phyloP scores from a whole-genome alignment of 805 yeast genomes.

The Candida mattraensis region DNA sequence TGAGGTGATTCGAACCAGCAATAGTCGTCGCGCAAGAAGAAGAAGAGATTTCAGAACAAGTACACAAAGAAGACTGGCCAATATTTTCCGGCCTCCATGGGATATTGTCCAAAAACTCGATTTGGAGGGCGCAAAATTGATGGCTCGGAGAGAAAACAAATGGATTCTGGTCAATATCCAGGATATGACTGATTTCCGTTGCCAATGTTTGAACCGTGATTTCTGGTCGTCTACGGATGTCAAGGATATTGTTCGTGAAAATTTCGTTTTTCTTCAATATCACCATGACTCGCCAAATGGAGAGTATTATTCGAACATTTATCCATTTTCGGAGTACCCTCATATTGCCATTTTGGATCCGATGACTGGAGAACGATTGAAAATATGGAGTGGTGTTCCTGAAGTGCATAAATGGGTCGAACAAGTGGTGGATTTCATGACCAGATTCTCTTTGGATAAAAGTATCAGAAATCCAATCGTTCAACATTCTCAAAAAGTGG shows the following conservation, averaged over 20 bases:
- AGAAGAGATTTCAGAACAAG: conserved; percentile 36
- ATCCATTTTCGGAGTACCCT: conserved; percentile 71
- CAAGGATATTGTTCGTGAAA: conserved; percentile 59
- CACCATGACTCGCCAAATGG: conserved; percentile 79
- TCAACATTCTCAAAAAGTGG: conserved; percentile 56
- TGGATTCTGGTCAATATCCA: conserved; percentile 92
- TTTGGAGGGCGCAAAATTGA: conserved; percentile 69
- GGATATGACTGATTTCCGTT: conserved; percentile 78
- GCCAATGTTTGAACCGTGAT: conserved; percentile 90
- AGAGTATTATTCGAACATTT: conserved; percentile 65
- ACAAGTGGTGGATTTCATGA: conserved; percentile 70
- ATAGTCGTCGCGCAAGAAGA: conserved; percentile 26
- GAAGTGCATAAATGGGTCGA: conserved; percentile 56
- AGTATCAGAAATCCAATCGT: conserved; percentile 65
- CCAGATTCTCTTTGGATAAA: conserved; percentile 62
- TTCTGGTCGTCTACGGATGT: conserved; percentile 77
- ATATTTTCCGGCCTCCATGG: conserved; percentile 89
- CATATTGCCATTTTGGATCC: conserved; percentile 94
- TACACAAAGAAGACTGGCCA: conserved; percentile 70
- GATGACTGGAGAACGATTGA: conserved; percentile 87
- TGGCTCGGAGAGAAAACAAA: conserved; percentile 62
- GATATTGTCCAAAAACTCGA: conserved; percentile 71
- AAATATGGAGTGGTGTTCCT: conserved; percentile 75
- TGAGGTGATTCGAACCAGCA: conserved; percentile 37
- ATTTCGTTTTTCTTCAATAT: conserved; percentile 85